A percentile compares a stretch with the other conserved stretches of the same genome.
Conservation (phyloP, 108 stramenopile species). For the Cyclotella baltica region DNA sequence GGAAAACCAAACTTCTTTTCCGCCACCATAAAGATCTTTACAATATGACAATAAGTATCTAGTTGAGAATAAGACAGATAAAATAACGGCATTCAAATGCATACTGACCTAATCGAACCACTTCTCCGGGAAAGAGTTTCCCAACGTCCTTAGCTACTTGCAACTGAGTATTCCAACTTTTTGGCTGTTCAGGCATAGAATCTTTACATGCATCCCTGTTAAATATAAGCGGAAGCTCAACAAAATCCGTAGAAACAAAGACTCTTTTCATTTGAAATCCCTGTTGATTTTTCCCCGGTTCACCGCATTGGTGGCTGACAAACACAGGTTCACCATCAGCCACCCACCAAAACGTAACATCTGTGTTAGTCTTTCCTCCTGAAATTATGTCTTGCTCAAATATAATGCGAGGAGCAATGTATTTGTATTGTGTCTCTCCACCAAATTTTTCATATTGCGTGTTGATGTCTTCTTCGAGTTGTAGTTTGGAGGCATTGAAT, state of each 20-base stretch:
- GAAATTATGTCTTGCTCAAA: constrained; percentile 28
- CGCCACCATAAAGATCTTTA: constrained; percentile 24
- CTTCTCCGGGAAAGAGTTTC: constrained; percentile 15
- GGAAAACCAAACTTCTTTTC: constrained; percentile 28
- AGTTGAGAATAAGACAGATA: too few species aligned
- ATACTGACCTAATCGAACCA: constrained; percentile 9
- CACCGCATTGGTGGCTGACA: constrained; percentile 22
- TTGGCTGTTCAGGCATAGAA: constrained; percentile 6
- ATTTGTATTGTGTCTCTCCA: constrained; percentile 21
- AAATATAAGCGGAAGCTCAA: constrained; percentile 17
- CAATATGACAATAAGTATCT: too few species aligned
- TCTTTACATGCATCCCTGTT: constrained; percentile 10
- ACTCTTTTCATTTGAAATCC: constrained; percentile 29
- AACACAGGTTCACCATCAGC: constrained; percentile 13
- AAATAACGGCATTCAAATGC: background rate
- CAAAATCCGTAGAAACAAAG: constrained; percentile 19
- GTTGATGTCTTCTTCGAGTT: constrained; percentile 20
- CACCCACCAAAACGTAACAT: constrained; percentile 32
- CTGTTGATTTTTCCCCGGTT: background rate
- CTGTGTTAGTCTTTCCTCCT: constrained; percentile 20
- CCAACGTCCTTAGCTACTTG: constrained; percentile 3
- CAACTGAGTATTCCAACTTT: constrained; percentile 26
- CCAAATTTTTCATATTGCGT: constrained; percentile 11
- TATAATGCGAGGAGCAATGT: constrained; percentile 20
- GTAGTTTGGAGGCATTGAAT: background rate